Conservation (phyloP, 805 yeast genomes). For the Sugiyamaella smithiae region DNA sequence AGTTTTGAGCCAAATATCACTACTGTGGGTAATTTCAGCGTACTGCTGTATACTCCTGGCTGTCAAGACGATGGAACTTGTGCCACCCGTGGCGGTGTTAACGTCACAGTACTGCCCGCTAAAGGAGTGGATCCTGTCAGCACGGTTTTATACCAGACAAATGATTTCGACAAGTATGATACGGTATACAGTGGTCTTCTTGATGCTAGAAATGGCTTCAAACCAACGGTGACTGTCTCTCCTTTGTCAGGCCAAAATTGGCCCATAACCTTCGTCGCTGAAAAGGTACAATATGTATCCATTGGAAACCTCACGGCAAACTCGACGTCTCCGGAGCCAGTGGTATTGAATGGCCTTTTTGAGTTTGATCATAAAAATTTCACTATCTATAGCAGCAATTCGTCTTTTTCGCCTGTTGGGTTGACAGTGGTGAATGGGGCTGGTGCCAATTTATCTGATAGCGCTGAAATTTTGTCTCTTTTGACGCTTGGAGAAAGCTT, state of each 20-base stretch:
- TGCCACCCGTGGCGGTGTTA: slow-evolving; percentile 66
- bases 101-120: slow-evolving; percentile 61
- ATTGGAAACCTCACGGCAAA: slow-evolving; percentile 28
- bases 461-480: slow-evolving; percentile 39
- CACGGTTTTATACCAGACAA: slow-evolving; percentile 71
- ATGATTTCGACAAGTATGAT: slow-evolving; percentile 77
- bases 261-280: slow-evolving; percentile 64
- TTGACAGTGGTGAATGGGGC: slow-evolving; percentile 45
- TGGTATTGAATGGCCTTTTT: slow-evolving; percentile 66
- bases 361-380: slow-evolving; percentile 77
- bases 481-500: not conserved
- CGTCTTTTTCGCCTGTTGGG: slow-evolving; percentile 40
- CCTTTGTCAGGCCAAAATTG: slow-evolving; percentile 31
- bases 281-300: slow-evolving; percentile 49
- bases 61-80: slow-evolving; percentile 71
- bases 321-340: slow-evolving; percentile 19
- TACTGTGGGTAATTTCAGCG: slow-evolving; percentile 69
- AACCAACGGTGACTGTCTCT: slow-evolving; percentile 47
- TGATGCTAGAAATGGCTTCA: slow-evolving; percentile 38
- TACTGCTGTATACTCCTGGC: slow-evolving; percentile 83
- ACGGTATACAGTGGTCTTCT: slow-evolving; percentile 67
- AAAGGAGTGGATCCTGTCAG: slow-evolving; percentile 40
- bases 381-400: slow-evolving; percentile 36
- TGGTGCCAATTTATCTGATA: slow-evolving; percentile 37
- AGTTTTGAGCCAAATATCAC: slow-evolving; percentile 66